Percentiles rank a stretch among this genome's conserved stretches.
Conservation (phyloP, 805 yeast species). For the Huiozyma naganishii region DNA sequence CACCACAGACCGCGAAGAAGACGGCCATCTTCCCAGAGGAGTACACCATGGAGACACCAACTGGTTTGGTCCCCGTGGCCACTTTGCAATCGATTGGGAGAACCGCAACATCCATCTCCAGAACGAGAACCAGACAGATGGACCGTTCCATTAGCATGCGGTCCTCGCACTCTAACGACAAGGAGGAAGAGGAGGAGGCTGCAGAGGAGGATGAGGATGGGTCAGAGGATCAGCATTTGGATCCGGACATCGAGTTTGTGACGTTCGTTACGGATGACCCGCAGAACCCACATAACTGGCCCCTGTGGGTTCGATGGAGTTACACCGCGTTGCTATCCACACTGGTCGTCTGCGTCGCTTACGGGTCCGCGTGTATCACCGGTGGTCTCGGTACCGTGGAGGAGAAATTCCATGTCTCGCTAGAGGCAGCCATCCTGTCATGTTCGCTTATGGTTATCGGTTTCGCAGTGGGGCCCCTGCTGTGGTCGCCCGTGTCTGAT, state of each 20-base stretch:
- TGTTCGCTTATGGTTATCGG: slow-evolving; percentile 87
- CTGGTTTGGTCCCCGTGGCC: slow-evolving; percentile 77
- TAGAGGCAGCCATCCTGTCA: slow-evolving; percentile 68
- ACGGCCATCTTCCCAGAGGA: slow-evolving; percentile 87
- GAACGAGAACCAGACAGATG: slow-evolving; percentile 30
- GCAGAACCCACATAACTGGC: slow-evolving; percentile 87
- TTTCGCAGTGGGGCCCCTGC: slow-evolving; percentile 73
- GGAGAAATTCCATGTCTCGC: slow-evolving; percentile 56
- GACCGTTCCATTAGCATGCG: slow-evolving; percentile 5
- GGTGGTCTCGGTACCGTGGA: slow-evolving; percentile 68
- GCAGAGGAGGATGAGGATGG: slow-evolving; percentile 15
- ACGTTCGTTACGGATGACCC: slow-evolving; percentile 75
- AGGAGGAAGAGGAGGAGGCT: slow-evolving; percentile 6
- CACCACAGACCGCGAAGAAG: slow-evolving; percentile 40
- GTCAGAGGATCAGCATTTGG: slow-evolving; percentile 31
- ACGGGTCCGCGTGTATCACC: slow-evolving; percentile 84
- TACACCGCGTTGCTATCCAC: slow-evolving; percentile 61
- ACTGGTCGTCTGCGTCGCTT: slow-evolving; percentile 81
- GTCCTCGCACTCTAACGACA: slow-evolving; percentile 7
- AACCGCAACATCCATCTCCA: slow-evolving; percentile 27
- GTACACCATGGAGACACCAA: slow-evolving; percentile 75
- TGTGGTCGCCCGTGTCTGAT: slow-evolving; percentile 87
- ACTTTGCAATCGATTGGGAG: slow-evolving; percentile 64
- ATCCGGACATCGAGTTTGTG: slow-evolving; percentile 71
- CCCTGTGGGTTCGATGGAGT: slow-evolving; percentile 39